These are phyloP conservation scores for Trypanosoma theileri DNA, from an alignment of 208 protist genomes.

Conservation along the genomic window DNA sequence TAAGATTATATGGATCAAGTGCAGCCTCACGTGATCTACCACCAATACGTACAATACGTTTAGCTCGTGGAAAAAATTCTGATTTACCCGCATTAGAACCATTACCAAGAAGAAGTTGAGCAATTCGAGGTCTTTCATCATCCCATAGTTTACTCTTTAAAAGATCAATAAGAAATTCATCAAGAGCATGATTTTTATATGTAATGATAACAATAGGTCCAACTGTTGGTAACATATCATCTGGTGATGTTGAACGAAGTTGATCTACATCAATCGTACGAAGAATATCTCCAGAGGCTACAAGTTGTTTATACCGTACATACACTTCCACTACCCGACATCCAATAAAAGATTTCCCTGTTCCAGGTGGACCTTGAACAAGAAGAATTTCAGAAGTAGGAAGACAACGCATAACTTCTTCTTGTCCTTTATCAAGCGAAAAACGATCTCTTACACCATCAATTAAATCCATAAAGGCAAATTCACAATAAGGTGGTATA, in stretches of 20 bases:
- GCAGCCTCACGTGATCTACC: conserved; percentile 73
- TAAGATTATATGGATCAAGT: conserved; percentile 80
- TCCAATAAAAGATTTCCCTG: conserved; percentile 95
- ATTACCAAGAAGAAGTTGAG: conserved; percentile 35
- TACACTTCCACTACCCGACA: conserved; percentile 89
- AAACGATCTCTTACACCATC: conserved; percentile 57
- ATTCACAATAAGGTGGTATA: conserved; percentile 79
- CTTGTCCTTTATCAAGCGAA: conserved; percentile 77
- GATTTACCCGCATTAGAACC: conserved; percentile 23
- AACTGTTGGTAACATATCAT: conserved; percentile 66
- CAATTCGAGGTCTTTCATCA: conserved; percentile 45
- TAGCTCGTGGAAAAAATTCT: conserved; percentile 72
- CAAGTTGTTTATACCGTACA: conserved; percentile 86
- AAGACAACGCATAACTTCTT: conserved; percentile 68
- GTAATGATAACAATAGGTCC: conserved; percentile 92
- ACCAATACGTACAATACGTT: conserved; percentile 85
- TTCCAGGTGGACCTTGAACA: conserved; percentile 93
- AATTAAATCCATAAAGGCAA: conserved; percentile 74
- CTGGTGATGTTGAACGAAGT: conserved; percentile 44
- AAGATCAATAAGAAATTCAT: conserved; percentile 90
- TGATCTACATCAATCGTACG: conserved; percentile 79
- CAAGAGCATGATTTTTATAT: conserved; percentile 96
- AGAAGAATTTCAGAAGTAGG: conserved; percentile 75
- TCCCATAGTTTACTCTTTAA: conserved; percentile 75
- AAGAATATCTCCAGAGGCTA: conserved; percentile 85